Evolutionary conservation across 345 rosid genomes (phyloP), one percentile per base, ranked within the genome.

Genomic region (Nephelium lappaceum): DNA sequence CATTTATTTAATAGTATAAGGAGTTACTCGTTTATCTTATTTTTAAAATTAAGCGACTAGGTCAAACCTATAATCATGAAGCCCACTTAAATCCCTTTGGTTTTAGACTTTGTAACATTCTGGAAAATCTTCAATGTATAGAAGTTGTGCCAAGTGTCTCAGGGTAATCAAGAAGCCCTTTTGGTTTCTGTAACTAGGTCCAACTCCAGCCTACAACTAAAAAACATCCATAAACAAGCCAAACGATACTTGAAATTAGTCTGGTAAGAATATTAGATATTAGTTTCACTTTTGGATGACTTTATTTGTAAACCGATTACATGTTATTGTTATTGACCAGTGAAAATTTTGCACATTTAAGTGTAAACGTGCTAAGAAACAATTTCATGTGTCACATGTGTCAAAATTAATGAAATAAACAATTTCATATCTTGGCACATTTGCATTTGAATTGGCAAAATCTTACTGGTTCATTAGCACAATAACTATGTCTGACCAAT

Each of bases 1-100:
- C 24, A 23, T 77, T 78, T 68, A 41, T 61, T 45, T 72, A 51
- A 41, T 45, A 77, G 24, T 68, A 24, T 31, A 45, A 60, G 16
- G 19, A 72, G 18, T 47, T n/a, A 31, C 8, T 47, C 53, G 39
- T 12, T 14, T 27, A 10, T 65, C 69, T 21, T 62, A n/a, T 21
- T 23, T 25, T 62, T 62, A 16, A 65, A 65, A 25, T 16, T 14
- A 66, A 31, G 21, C 19, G 2, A 66, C n/a, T 66, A 36, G 42
- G 39, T 27, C 39, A 66, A 24, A 14, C 42, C 69, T 16, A 36
- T 36, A 60, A 60, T 6, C 27, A 3, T 57, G 62, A n/a, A 57
- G n/a, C 21, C 61, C 24, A 18, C 62, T 19, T 57, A 55, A 72
- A 57, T 16, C 55, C 66, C 15, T 39, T 41, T 6, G 24, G 45